Base-by-base conservation (phyloP, 768 basidiomycete species). In the Podaxis sp. region DNA sequence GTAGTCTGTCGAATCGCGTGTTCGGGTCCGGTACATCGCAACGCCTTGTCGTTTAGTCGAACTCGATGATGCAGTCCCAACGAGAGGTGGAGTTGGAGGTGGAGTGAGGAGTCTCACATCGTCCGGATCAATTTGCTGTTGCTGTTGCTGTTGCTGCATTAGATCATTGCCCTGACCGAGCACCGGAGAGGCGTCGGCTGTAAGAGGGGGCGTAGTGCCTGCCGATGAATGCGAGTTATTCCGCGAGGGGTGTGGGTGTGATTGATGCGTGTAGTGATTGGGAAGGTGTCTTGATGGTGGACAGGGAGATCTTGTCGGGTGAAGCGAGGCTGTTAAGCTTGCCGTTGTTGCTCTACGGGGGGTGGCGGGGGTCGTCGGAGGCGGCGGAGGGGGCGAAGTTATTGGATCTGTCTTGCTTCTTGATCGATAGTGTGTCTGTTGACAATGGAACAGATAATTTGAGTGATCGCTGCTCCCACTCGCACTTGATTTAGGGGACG, bases 181-280 rank as follows among this genome's bases (percentile, higher is more conserved):
- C 8, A 59, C 61, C 1, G 66, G 66, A 1, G 63, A 64, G 2
- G 50, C 50, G 38, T 67, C 66, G 15, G 61, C 58, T 4, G 64
- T 64, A 9, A 67, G 58, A 49, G 66, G 64, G 12, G 66, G 66
- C 2, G 66, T 67, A 1, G 59, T 63, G 33, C 52, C 65, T 13
- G 58, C 33, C 25, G 58, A 51, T 2, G 60, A 50, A 50, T 55
- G 38, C 3, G 46, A 49, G 24, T 47, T 40, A 13, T 62, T 62
- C 33, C 51, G 46, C 7, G 17, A n/a, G 12, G 60, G 60, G 12
- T 15, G 59, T 7, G 37, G 25, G 7, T 13, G 17, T 52, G 56
- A 12, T 4, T 13, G 41, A 15, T 17, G 24, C 4, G 51, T 19
- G 11, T 9, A n/a, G 51, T 7, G 29, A 25, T 50, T 33, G 29